Evolutionary conservation across 805 yeast species (phyloP), one percentile per base, ranked within the genome.

Genomic region (Millerozyma acaciae): DNA sequence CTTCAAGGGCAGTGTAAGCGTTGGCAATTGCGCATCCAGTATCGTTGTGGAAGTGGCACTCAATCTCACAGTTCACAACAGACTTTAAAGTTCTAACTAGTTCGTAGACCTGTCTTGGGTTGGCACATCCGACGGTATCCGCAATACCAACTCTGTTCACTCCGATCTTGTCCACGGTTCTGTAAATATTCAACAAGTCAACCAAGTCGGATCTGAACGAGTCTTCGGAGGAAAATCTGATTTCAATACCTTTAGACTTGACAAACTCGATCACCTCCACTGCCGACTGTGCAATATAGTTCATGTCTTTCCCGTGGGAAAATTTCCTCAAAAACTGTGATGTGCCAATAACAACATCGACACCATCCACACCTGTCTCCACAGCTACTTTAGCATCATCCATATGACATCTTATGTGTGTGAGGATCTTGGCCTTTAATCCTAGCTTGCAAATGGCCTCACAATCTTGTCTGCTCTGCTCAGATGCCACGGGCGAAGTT

Each of bases 141-240:
- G 98, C 98, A 68, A 90, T 90, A 69, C 98, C 98, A 35, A 90
- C 96, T 66, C 98, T 80, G 75, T 93, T 88, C 43, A 90, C 98
- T 53, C 98, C 98, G 50, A 90, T 86, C 70, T 87, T 85, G 71
- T 85, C 95, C 45, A 90, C 98, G 17, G 97, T 88, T 65, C 88
- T 84, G 74, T 90, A 90, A 51, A 90, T 93, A 70, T 90, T 90
- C 55, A 90, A 77, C 57, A 90, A 71, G 57, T 90, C 98, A 38
- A 90, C 97, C 49, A 93, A 76, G 62, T 90, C 97, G 28, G 95
- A 83, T 69, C 98, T 84, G 78, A 90, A 90, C 7, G 96, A 87
- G 68, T 90, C 98, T 70, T 90, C 98, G 4, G 96, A 84, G 17
- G 95, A 84, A 62, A 90, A 90, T 64, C 98, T 79, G 61, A 90